These are phyloP conservation scores for Chlorociboria aeruginascens DNA, from an alignment of 495 filamentous ascomycete genomes.

Conservation along the genomic window DNA sequence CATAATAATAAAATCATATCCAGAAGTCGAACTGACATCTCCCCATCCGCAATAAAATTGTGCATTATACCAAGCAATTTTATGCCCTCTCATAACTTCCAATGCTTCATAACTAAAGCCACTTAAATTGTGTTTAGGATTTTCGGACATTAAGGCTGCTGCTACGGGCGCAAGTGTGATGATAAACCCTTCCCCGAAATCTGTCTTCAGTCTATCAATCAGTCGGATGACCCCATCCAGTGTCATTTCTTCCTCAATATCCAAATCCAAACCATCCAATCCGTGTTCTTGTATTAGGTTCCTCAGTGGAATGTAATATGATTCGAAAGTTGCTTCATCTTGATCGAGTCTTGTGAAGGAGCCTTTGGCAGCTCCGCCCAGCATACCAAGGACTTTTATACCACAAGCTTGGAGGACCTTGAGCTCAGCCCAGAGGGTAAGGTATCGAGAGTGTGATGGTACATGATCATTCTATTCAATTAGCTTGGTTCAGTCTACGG, in stretches of 20 bases:
- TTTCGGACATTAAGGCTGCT: constrained; percentile 45
- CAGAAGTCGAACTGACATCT: constrained; percentile 39
- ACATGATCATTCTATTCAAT: constrained; percentile 50
- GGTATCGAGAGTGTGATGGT: constrained; percentile 42
- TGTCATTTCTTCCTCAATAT: constrained; percentile 73
- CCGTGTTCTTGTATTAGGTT: constrained; percentile 42
- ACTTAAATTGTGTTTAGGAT: constrained; percentile 43
- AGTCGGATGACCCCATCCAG: constrained; percentile 55
- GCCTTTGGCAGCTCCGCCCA: constrained; percentile 68
- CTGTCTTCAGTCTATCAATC: constrained; percentile 56
- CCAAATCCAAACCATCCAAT: constrained; percentile 67
- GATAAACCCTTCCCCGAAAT: constrained; percentile 59
- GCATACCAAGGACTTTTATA: constrained; percentile 67
- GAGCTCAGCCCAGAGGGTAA: constrained; percentile 58
- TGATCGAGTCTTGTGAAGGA: constrained; percentile 55
- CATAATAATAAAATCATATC: constrained; percentile 52
- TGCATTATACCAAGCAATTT: constrained; percentile 70
- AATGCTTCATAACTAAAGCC: constrained; percentile 64
- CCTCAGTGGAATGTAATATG: constrained; percentile 52
- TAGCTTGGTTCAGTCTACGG: not conserved
- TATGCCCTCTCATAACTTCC: constrained; percentile 47
- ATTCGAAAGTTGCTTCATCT: constrained; percentile 41
- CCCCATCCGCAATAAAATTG: constrained; percentile 86
- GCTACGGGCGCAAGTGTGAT: constrained; percentile 76
- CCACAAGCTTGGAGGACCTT: constrained; percentile 49